Evolutionary conservation across 345 rosid genomes (phyloP).

Genomic region (Dovyalis caffra): DNA sequence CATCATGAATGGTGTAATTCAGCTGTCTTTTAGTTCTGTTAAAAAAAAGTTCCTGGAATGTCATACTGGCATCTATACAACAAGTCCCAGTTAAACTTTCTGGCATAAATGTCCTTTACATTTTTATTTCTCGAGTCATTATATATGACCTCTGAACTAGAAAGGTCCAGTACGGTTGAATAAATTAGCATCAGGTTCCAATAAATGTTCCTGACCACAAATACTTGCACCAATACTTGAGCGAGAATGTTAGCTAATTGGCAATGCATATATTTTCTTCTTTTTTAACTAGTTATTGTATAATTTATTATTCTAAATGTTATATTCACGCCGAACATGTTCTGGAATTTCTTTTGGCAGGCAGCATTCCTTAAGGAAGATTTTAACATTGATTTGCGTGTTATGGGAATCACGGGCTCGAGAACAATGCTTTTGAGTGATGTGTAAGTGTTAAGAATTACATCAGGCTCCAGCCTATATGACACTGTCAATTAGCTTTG

Average conservation of each 20-base stretch:
- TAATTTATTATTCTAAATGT: neutral
- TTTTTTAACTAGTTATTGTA: neutral
- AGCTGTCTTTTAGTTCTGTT: neutral
- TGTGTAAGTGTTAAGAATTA: slow-evolving; percentile 49
- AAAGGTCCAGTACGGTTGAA: neutral
- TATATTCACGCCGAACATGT: slow-evolving; percentile 7
- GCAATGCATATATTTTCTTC: neutral
- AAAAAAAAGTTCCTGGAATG: neutral
- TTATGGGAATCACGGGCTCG: slow-evolving; percentile 89
- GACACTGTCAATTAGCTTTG: neutral
- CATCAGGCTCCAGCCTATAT: neutral
- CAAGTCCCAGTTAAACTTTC: neutral
- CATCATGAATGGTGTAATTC: neutral
- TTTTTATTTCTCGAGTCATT: neutral
- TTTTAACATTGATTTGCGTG: slow-evolving; percentile 93
- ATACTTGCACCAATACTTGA: neutral
- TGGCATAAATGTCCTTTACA: neutral
- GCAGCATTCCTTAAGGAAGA: slow-evolving; percentile 92
- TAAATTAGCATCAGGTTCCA: neutral
- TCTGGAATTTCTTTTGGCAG: slow-evolving; percentile 42
- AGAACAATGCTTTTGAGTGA: slow-evolving; percentile 82
- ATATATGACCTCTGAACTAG: neutral
- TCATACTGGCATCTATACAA: neutral
- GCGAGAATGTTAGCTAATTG: neutral
- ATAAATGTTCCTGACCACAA: neutral